Percentiles rank a stretch among this genome's conserved stretches.
phyloP scores from a whole-genome alignment of 2,329 filamentous ascomycete genomes.

The Allantophomopsis cytisporea region DNA sequence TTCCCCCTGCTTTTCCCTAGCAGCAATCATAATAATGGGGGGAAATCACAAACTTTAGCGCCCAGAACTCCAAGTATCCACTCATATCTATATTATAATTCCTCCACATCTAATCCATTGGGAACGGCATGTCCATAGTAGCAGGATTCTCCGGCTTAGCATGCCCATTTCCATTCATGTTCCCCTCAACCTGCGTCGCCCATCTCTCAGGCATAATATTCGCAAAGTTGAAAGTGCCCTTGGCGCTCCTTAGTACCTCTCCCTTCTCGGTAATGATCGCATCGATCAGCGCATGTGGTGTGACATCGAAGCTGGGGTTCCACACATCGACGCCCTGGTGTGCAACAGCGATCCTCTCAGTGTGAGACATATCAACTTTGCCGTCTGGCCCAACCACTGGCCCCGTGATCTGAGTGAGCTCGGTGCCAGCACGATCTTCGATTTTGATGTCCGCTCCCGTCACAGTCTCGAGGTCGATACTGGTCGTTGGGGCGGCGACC shows the following conservation, averaged over 20 bases:
- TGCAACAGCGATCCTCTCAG: constrained; percentile 68
- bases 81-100: too few species aligned
- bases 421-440: constrained; percentile 69
- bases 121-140: too few species aligned
- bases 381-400: constrained; percentile 53
- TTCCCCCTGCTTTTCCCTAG: too few species aligned
- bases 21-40: too few species aligned
- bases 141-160: too few species aligned
- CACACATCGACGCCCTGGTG: constrained; percentile 69
- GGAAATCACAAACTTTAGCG: too few species aligned
- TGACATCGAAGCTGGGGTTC: constrained; percentile 97
- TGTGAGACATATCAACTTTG: constrained; percentile 44
- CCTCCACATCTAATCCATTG: too few species aligned
- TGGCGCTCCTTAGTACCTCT: constrained; percentile 61
- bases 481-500: constrained; percentile 87
- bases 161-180: too few species aligned
- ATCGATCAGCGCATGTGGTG: constrained; percentile 78
- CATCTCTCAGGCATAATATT: constrained; percentile 41
- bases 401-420: constrained; percentile 76
- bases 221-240: constrained; percentile 57
- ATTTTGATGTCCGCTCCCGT: constrained; percentile 75
- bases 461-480: constrained; percentile 73
- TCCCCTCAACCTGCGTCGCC: constrained; percentile 14
- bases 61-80: too few species aligned
- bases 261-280: constrained; percentile 89